These are phyloP conservation scores for Pythium sp. DNA, from an alignment of 352 stramenopile genomes.

Conservation along the genomic window DNA sequence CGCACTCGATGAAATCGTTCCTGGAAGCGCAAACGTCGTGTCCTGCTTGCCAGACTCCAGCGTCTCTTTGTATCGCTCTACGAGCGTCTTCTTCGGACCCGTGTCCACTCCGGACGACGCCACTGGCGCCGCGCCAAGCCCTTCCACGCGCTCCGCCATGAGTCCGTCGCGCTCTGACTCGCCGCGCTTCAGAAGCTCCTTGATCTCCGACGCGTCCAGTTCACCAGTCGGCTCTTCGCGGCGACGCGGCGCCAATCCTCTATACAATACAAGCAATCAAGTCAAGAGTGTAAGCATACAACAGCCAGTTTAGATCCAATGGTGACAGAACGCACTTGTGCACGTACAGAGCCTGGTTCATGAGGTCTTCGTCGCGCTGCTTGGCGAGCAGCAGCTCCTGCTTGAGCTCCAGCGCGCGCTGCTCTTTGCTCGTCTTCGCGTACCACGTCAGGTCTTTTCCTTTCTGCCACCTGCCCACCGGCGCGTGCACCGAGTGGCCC, in stretches of 20 bases:
- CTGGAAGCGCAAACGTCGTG: constrained; percentile 62
- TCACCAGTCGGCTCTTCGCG: constrained; percentile 39
- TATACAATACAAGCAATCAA: constrained; percentile 15
- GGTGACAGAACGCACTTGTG: background rate
- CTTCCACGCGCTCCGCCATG: constrained; percentile 81
- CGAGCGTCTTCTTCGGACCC: constrained; percentile 63
- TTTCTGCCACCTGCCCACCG: constrained; percentile 89
- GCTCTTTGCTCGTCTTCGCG: constrained; percentile 62
- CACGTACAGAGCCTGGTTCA: constrained; percentile 86
- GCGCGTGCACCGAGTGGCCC: constrained; percentile 83
- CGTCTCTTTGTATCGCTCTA: constrained; percentile 65
- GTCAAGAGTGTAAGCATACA: background rate
- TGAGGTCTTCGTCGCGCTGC: constrained; percentile 86
- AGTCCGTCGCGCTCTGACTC: constrained; percentile 66
- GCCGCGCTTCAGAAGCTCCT: constrained; percentile 81
- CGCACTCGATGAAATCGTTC: constrained; percentile 19
- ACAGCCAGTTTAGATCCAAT: background rate
- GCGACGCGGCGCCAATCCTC: constrained; percentile 61
- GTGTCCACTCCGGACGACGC: constrained; percentile 38
- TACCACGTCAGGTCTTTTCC: constrained; percentile 91
- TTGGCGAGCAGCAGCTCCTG: constrained; percentile 70
- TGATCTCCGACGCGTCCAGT: constrained; percentile 79
- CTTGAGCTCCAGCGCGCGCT: constrained; percentile 50
- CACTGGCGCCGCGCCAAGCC: constrained; percentile 72
- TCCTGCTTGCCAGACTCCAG: constrained; percentile 49